Percentiles rank a stretch among this genome's conserved stretches.
phyloP scores from a whole-genome alignment of 2,329 filamentous ascomycete species.

The Colletotrichum sp. region DNA sequence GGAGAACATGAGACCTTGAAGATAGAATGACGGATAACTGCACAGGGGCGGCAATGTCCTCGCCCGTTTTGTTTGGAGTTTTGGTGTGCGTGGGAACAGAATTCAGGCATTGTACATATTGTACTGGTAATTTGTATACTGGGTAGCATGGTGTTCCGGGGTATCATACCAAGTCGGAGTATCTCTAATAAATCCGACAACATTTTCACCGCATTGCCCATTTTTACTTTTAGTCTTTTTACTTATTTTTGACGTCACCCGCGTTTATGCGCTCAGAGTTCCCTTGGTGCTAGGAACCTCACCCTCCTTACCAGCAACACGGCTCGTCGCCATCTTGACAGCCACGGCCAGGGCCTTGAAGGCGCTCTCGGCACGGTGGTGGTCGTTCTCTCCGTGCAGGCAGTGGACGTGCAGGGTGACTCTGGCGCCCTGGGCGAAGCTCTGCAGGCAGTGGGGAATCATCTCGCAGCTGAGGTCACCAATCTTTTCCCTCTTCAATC shows the following conservation, averaged over 20 bases:
- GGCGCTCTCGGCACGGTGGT: conserved; percentile 93
- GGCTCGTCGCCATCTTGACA: conserved; percentile 75
- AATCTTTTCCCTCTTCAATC: conserved; percentile 89
- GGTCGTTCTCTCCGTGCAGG: conserved; percentile 89
- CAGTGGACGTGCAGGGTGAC: conserved; percentile 97
- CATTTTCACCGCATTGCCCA: neutral
- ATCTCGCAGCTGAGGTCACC: conserved; percentile 94
- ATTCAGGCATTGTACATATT: conserved; percentile 10
- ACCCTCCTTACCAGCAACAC: conserved; percentile 80
- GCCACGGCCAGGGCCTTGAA: conserved; percentile 97
- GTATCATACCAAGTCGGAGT: conserved; percentile 13
- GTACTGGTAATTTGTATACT: neutral
- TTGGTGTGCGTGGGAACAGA: conserved; percentile 2
- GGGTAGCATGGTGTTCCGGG: conserved; percentile 24
- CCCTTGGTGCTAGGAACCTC: conserved; percentile 98
- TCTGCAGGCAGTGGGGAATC: conserved; percentile 94
- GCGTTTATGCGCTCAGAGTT: conserved; percentile 65
- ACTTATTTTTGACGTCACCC: neutral
- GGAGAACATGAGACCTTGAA: conserved; percentile 54
- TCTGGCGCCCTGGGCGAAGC: conserved; percentile 88
- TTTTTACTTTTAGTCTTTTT: neutral
- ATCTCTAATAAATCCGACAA: neutral
- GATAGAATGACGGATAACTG: neutral
- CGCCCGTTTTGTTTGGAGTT: conserved; percentile 5
- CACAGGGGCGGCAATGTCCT: conserved; percentile 2